Evolutionary conservation across 257 asterid genomes (phyloP), one percentile per base, ranked within the genome.

Genomic region (Ilex aquifolium): DNA sequence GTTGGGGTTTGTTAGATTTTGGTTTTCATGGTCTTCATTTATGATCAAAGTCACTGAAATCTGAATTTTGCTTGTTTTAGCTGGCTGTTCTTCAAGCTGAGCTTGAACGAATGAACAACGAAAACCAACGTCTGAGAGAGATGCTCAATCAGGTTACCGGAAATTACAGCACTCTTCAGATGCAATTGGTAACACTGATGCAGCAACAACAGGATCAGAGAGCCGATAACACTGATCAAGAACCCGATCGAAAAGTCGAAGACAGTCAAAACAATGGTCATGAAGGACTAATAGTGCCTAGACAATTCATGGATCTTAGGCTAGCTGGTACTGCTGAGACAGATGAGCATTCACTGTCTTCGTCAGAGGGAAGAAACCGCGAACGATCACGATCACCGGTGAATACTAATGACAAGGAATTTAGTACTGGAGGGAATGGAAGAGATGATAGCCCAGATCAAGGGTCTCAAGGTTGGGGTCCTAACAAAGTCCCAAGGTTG

Each of bases 261-360:
- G 73, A 32, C 11, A 69, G 57, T 17, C 65, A n/a, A 15, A 44
- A 81, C 16, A 80, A 52, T 49, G 73, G 74, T 29, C 63, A 64
- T 17, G 69, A 65, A 36, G 83, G 76, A 10, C 27, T 51, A 15
- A 64, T 85, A 75, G 85, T 74, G 64, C 95, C 95, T 12, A 74
- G 95, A 62, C 97, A 89, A 75, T 92, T 89, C 70, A 82, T 87
- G 87, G 97, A 92, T 77, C 90, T 82, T 60, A 95, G 97, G 0
- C 50, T 87, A 15, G 95, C 83, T 3, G 61, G 54, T 7, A 57
- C 76, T 13, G 60, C 65, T 1, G 80, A 76, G 30, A 67, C 76
- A 0, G 91, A 89, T 0, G 91, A 80, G 63, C 59, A 69, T 4
- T 82, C 96, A 0, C 50, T 79, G 51, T 80, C 95, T 5, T 80